These are phyloP conservation scores for Solanum acaule DNA, from an alignment of 257 asterid genomes.

Conservation along the genomic window DNA sequence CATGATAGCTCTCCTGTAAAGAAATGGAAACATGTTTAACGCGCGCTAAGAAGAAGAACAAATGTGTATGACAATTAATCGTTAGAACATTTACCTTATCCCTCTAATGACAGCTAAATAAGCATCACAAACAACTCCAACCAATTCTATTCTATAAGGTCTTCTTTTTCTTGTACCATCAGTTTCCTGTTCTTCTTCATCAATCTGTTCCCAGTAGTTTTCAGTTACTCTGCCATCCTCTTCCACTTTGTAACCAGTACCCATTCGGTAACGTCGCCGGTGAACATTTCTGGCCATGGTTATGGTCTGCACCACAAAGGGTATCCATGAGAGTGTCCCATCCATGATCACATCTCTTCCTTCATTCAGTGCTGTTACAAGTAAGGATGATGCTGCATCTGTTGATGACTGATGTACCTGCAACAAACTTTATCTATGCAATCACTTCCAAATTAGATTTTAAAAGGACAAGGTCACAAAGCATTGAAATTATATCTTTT, in stretches of 20 bases:
- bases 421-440: background rate
- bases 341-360: slow-evolving; percentile 99
- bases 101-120: slow-evolving; percentile 17
- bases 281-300: slow-evolving; percentile 18
- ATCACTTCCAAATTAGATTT: background rate
- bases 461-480: background rate
- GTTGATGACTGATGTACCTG: slow-evolving; percentile 96
- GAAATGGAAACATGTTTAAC: background rate
- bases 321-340: slow-evolving; percentile 93
- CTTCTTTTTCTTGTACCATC: slow-evolving; percentile 16
- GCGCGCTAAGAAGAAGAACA: background rate
- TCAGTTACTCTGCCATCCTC: slow-evolving; percentile 10
- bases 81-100: slow-evolving; percentile 3
- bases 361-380: slow-evolving; percentile 84
- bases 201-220: slow-evolving; percentile 7
- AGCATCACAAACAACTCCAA: slow-evolving; percentile 19
- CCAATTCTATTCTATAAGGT: slow-evolving; percentile 9
- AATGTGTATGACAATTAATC: background rate
- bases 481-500: background rate
- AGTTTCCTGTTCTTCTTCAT: slow-evolving; percentile 3
- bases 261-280: slow-evolving; percentile 17
- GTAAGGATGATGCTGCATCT: slow-evolving; percentile 88
- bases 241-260: slow-evolving; percentile 6
- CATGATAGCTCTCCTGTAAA: slow-evolving; percentile 80
- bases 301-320: slow-evolving; percentile 56